Conservation (phyloP, 352 stramenopile species). For the Pythium brassicae region DNA sequence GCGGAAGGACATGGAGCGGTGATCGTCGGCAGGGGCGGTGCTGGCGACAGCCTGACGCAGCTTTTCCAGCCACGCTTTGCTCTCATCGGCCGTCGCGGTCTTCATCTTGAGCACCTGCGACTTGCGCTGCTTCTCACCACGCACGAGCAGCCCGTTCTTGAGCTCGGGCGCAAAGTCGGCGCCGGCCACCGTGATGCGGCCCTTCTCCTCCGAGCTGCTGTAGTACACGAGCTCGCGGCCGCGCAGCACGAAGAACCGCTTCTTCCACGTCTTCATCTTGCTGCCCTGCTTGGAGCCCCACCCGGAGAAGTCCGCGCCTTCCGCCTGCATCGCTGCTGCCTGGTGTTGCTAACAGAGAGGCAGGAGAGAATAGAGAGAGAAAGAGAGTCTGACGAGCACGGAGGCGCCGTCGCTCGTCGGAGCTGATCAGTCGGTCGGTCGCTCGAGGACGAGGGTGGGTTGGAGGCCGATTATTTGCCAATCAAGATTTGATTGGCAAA, state of each 20-base stretch:
- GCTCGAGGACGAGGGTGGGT: neutral
- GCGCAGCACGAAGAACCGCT: slow-evolving; percentile 45
- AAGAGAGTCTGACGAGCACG: too few species aligned
- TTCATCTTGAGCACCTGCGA: slow-evolving; percentile 64
- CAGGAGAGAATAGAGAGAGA: too few species aligned
- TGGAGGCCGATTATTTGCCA: neutral
- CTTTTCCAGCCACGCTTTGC: slow-evolving; percentile 37
- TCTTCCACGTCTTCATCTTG: slow-evolving; percentile 47
- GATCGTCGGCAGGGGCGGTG: neutral
- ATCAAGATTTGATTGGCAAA: neutral
- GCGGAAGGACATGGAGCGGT: slow-evolving; percentile 10
- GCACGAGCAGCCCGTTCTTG: slow-evolving; percentile 52
- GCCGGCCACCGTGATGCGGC: slow-evolving; percentile 43
- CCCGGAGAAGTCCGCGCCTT: slow-evolving; percentile 34
- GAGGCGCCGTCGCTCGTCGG: too few species aligned
- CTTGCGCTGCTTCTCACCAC: slow-evolving; percentile 42
- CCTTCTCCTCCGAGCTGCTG: slow-evolving; percentile 54
- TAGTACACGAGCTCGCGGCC: slow-evolving; percentile 35
- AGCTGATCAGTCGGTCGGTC: neutral
- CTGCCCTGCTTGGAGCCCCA: slow-evolving; percentile 75
- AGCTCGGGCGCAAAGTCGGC: slow-evolving; percentile 46
- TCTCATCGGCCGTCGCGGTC: slow-evolving; percentile 44
- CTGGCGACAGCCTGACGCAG: slow-evolving; percentile 37
- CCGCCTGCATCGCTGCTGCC: slow-evolving; percentile 2
- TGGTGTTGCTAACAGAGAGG: neutral